Conservation (phyloP, 441 rosid species). For the Syzygium malaccense region DNA sequence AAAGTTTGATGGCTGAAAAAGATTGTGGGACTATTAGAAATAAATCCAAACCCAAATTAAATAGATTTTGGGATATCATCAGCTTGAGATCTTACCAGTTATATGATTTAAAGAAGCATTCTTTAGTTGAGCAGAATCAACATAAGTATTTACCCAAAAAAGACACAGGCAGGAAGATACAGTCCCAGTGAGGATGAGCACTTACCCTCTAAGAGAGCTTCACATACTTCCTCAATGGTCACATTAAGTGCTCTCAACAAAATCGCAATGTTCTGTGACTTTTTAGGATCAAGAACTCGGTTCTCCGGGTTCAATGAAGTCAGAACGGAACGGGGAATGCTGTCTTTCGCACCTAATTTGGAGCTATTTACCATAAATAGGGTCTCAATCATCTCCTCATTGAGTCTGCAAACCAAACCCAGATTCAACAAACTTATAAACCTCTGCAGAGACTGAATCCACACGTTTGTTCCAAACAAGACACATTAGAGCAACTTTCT, state of each 20-base stretch:
- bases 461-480: not conserved
- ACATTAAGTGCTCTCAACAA: slow-evolving; percentile 84
- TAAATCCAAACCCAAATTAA: not conserved
- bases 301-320: slow-evolving; percentile 40
- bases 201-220: slow-evolving; percentile 76
- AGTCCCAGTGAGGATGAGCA: not conserved
- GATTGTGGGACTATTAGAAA: not conserved
- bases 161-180: not conserved
- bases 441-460: not conserved
- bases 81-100: not conserved
- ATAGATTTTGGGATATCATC: not conserved
- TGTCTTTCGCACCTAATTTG: slow-evolving; percentile 29
- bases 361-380: slow-evolving; percentile 58
- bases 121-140: not conserved
- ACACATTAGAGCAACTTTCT: not conserved
- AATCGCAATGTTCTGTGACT: slow-evolving; percentile 83
- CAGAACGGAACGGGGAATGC: slow-evolving; percentile 12
- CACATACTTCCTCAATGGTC: slow-evolving; percentile 83
- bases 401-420: slow-evolving; percentile 41
- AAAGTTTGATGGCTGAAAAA: not conserved
- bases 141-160: not conserved
- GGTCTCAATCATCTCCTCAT: slow-evolving; percentile 94
- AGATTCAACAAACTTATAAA: slow-evolving; percentile 7
- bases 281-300: slow-evolving; percentile 73
- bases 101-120: not conserved